These are phyloP conservation scores for Leccinum broughii DNA, from an alignment of 768 basidiomycete genomes.

Conservation along the genomic window DNA sequence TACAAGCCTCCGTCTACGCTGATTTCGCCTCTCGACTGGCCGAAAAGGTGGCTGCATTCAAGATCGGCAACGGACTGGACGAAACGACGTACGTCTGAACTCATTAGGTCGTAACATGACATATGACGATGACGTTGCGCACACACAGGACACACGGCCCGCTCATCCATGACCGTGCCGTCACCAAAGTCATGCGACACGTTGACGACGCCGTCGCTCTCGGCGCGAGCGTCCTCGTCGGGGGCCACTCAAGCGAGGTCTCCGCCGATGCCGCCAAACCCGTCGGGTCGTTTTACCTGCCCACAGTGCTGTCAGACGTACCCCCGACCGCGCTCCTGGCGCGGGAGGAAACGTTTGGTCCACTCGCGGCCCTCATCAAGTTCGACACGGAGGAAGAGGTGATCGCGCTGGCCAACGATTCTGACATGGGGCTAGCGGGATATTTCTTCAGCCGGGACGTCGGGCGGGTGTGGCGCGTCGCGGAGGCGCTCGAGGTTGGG, in stretches of 20 bases:
- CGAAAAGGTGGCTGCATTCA: slow-evolving; percentile 79
- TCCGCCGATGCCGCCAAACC: slow-evolving; percentile 6
- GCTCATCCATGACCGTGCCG: slow-evolving; percentile 82
- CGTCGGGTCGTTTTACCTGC: slow-evolving; percentile 69
- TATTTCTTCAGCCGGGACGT: slow-evolving; percentile 92
- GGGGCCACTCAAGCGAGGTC: slow-evolving; percentile 69
- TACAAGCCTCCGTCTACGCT: slow-evolving; percentile 89
- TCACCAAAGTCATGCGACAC: slow-evolving; percentile 84
- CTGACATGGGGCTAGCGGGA: slow-evolving; percentile 85
- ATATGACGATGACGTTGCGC: neutral
- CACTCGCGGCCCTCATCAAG: slow-evolving; percentile 80
- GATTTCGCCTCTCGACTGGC: slow-evolving; percentile 88
- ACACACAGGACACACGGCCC: slow-evolving; percentile 84
- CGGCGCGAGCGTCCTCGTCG: slow-evolving; percentile 87
- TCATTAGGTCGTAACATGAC: neutral
- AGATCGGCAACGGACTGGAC: slow-evolving; percentile 86
- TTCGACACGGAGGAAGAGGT: slow-evolving; percentile 97
- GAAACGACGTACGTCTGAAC: slow-evolving; percentile 56
- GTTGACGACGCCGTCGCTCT: slow-evolving; percentile 83
- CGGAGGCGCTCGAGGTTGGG: slow-evolving; percentile 91
- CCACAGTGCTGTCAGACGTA: slow-evolving; percentile 90
- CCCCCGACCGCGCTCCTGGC: slow-evolving; percentile 62
- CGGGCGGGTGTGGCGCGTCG: slow-evolving; percentile 90
- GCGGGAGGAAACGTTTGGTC: slow-evolving; percentile 94
- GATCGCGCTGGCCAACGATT: slow-evolving; percentile 78